Percentiles rank a stretch among this genome's conserved stretches.
Conservation (phyloP, 1,284 basidiomycete genomes). For the Mycena citricolor region DNA sequence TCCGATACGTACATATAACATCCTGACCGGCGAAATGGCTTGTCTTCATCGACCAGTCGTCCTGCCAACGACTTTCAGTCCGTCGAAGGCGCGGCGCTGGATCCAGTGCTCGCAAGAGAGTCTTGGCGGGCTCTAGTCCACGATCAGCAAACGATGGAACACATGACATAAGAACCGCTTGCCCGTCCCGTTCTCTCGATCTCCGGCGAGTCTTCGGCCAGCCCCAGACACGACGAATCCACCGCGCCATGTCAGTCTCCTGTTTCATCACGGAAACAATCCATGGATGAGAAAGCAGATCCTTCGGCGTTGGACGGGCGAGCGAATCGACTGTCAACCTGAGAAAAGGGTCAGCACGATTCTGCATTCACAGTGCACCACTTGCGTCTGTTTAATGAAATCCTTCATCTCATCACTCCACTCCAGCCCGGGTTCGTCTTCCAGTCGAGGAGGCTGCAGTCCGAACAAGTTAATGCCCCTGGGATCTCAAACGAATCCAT, state of each 20-base stretch:
- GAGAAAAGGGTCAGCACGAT: slow-evolving; percentile 14
- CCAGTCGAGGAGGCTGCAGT: slow-evolving; percentile 74
- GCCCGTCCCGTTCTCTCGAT: slow-evolving; percentile 45
- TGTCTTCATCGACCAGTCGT: too few relatives aligned
- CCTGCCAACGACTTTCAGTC: too few relatives aligned
- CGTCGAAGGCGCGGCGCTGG: too few relatives aligned
- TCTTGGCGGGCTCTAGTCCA: too few relatives aligned
- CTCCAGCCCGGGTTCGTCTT: slow-evolving; percentile 67
- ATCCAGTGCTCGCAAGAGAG: too few relatives aligned
- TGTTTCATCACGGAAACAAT: slow-evolving; percentile 77
- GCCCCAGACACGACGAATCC: slow-evolving; percentile 88
- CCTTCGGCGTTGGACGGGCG: slow-evolving; percentile 80
- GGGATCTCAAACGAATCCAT: slow-evolving; percentile 8
- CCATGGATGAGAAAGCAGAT: slow-evolving; percentile 89
- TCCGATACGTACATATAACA: too few relatives aligned
- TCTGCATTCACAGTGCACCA: too few relatives aligned
- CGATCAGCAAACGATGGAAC: too few relatives aligned
- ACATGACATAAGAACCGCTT: too few relatives aligned
- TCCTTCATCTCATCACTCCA: slow-evolving; percentile 92
- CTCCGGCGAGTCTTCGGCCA: slow-evolving; percentile 59
- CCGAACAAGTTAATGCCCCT: too few relatives aligned
- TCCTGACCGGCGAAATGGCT: too few relatives aligned
- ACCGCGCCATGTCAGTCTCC: slow-evolving; percentile 86
- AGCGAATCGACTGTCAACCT: slow-evolving; percentile 60
- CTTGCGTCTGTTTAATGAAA: slow-evolving; percentile 88